A percentile compares a stretch with the other conserved stretches of the same genome.
Evolutionary conservation across 2,329 filamentous ascomycete genomes (phyloP).

Genomic region (Penicillium sp.): DNA sequence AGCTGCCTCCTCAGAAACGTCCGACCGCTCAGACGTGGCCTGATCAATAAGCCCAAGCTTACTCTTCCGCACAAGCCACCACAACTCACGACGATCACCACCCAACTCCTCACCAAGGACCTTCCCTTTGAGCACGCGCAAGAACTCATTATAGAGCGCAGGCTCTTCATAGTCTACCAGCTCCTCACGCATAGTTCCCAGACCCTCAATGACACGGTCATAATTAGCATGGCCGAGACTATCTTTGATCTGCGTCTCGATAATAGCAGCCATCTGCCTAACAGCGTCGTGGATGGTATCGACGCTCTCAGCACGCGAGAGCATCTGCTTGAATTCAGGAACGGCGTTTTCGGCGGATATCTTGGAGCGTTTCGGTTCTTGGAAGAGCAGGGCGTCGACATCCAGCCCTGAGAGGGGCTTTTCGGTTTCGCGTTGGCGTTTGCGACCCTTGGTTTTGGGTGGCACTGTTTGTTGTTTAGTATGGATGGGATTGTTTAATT

Average conservation of each 20-base stretch:
- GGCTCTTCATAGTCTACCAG: constrained; percentile 72
- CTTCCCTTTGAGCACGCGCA: constrained; percentile 66
- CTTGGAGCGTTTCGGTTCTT: constrained; percentile 46
- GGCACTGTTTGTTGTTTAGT: constrained; percentile 57
- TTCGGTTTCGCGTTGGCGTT: constrained; percentile 60
- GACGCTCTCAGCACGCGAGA: constrained; percentile 58
- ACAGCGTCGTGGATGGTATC: constrained; percentile 62
- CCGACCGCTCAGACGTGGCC: constrained; percentile 58
- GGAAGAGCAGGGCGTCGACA: constrained; percentile 71
- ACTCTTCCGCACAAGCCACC: constrained; percentile 65
- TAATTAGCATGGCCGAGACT: constrained; percentile 75
- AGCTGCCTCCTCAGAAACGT: constrained; percentile 67
- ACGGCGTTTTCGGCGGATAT: constrained; percentile 71
- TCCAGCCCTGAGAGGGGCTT: constrained; percentile 90
- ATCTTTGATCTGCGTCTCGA: constrained; percentile 63
- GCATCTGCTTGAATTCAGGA: constrained; percentile 80
- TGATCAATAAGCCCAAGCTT: constrained; percentile 69
- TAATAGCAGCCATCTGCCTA: constrained; percentile 68
- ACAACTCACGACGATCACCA: constrained; percentile 76
- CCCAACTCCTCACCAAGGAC: constrained; percentile 65
- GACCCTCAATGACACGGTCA: constrained; percentile 66
- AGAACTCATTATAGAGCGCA: constrained; percentile 68
- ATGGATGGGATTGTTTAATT: not conserved
- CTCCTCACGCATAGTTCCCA: constrained; percentile 74
- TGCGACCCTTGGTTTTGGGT: constrained; percentile 70